Evolutionary conservation across 2,329 filamentous ascomycete genomes (phyloP), one percentile per base, ranked within the genome.

Genomic region (Escovopsis sp.): DNA sequence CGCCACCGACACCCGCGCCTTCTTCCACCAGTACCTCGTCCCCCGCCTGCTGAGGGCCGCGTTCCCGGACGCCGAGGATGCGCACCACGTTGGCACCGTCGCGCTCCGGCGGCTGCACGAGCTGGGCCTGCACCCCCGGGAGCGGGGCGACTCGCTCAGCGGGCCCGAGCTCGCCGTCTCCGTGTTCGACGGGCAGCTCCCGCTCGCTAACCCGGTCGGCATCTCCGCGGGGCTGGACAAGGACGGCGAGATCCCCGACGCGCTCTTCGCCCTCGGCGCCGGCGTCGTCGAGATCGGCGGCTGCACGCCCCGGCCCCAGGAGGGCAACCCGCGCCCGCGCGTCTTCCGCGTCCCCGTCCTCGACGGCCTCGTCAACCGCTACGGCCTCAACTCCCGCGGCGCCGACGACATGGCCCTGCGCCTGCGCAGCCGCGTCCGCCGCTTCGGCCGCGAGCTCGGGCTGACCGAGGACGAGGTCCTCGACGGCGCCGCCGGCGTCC

Each of bases 201-300:
- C 23, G 23, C 65, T 98, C 38, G 69, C 75, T 53, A 96, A 95
- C 62, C 91, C 91, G 1, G 79, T 98, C 53, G 91, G 83, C 44
- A 94, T 93, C 48, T 93, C 86, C n/a, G 91, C 86, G 5, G 91
- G 91, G 9, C 77, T 98, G 36, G 91, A 96, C 67, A 96, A 98
- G 69, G 76, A 94, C 56, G 91, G 81, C 42, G 85, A 94, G 48
- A 80, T 96, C 42, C 84, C 88, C 1, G 83, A 89, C 53, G 74
- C 80, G 12, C 70, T 98, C 33, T 84, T 96, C 57, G 85, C 80
- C 7, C 67, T 95, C 3, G 91, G 91, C 30, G 80, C 89, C 23
- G 81, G 79, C 3, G 72, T 96, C 33, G 85, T 98, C 28, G 91
- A 98, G 59, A 82, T 98, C 2, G 91, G 91, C 47, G 91, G 89